Evolutionary conservation across 2,329 filamentous ascomycete genomes (phyloP), one percentile per base, ranked within the genome.

Genomic region (Trichoderma sp.): DNA sequence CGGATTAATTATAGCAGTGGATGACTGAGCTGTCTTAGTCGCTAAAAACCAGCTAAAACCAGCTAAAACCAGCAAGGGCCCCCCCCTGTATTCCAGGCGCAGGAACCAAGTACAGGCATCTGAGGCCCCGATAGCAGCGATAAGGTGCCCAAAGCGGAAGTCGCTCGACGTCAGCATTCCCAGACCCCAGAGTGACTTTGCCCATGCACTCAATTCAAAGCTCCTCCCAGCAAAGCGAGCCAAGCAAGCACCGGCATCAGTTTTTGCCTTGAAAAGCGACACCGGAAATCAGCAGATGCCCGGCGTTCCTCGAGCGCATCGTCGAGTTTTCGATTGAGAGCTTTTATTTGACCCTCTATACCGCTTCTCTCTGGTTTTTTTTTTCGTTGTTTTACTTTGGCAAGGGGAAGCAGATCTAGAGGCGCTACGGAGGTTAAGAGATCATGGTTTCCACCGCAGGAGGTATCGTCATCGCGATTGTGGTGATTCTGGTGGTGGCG

Each of bases 381-480:
- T 22, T 27, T 34, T 54, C 22, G 34, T 45, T 45, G 35, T 45
- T 35, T 22, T 48, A 5, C 34, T 37, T 19, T 10, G 42, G 42
- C 42, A 48, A 22, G 19, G 42, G 42, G n/a, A 48, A n/a, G 42
- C 42, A 48, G 42, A 48, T 48, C 42, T 19, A 48, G 42, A 48
- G 42, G 19, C 42, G 42, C 22, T 22, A 48, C 42, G 42, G 42
- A 48, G 42, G 42, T 19, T 48, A 48, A 35, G 19, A 60, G 70
- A 80, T 72, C 70, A 89, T 89, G 85, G 82, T 84, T 76, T 84
- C 84, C 71, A 80, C 86, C 60, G 83, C 85, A 71, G 89, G 89
- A 75, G 86, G 90, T 70, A 88, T 94, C 80, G 85, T 93, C 77
- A 88, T 96, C 76, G 84, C 92, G 75, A 78, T 94, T 75, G 73